phyloP scores from a whole-genome alignment of 78 protist genomes.

The Polysphondylium violaceum region DNA sequence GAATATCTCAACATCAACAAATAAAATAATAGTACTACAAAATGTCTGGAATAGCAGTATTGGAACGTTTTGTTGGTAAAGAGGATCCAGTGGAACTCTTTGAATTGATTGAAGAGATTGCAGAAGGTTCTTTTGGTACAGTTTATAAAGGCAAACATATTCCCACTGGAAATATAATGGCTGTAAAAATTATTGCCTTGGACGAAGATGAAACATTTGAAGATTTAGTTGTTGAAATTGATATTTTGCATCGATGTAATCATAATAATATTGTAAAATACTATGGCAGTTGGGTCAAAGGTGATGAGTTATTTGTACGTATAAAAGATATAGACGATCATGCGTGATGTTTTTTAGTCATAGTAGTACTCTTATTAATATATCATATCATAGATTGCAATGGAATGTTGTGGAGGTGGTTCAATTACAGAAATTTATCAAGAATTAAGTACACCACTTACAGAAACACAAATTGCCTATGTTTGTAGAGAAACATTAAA shows the following conservation, averaged over 20 bases:
- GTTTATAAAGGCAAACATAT: slow-evolving; percentile 84
- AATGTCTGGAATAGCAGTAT: slow-evolving; percentile 63
- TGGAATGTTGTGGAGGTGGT: slow-evolving; percentile 89
- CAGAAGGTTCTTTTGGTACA: slow-evolving; percentile 81
- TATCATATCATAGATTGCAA: slow-evolving; percentile 51
- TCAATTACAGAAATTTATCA: slow-evolving; percentile 83
- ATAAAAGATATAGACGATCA: neutral
- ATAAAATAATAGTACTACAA: neutral
- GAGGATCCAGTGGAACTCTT: slow-evolving; percentile 83
- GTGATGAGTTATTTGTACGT: slow-evolving; percentile 81
- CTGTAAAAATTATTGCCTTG: slow-evolving; percentile 78
- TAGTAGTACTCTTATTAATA: neutral
- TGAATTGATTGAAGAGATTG: slow-evolving; percentile 79
- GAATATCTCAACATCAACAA: neutral
- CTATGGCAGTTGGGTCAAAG: slow-evolving; percentile 84
- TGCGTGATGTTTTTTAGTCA: neutral
- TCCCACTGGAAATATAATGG: slow-evolving; percentile 70
- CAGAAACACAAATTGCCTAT: slow-evolving; percentile 76
- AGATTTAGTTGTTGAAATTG: slow-evolving; percentile 75
- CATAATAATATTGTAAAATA: slow-evolving; percentile 79
- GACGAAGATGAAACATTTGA: slow-evolving; percentile 85
- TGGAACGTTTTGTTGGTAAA: slow-evolving; percentile 74
- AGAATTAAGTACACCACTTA: slow-evolving; percentile 75
- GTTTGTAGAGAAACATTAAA: slow-evolving; percentile 78
- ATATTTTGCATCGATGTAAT: slow-evolving; percentile 78